Conservation (phyloP, 371 early-diverging fungal species). For the Mortierella sp. region DNA sequence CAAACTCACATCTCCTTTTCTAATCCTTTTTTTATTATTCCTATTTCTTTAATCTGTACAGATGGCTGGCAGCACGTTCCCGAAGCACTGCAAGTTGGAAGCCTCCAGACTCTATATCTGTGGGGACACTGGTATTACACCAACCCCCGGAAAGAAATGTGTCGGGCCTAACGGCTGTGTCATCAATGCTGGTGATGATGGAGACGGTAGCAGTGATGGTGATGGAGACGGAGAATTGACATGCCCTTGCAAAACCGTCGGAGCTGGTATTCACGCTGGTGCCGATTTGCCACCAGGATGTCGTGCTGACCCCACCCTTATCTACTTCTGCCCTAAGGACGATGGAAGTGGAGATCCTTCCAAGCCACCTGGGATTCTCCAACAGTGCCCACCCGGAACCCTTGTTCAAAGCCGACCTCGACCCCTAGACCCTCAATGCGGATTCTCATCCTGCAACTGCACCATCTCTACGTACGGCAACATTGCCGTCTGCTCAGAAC, state of each 20-base stretch:
- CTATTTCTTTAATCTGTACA: background rate
- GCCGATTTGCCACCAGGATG: background rate
- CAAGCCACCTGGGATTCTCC: background rate
- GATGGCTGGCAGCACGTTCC: background rate
- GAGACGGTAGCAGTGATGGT: no score
- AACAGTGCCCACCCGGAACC: background rate
- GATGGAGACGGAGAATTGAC: background rate
- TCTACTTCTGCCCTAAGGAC: constrained; percentile 16
- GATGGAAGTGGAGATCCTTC: background rate
- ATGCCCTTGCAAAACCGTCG: background rate
- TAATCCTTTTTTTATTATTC: no score
- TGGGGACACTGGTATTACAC: background rate
- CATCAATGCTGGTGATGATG: background rate
- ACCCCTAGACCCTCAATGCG: background rate
- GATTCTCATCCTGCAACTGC: constrained; percentile 2
- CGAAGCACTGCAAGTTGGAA: background rate
- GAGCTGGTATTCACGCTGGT: background rate
- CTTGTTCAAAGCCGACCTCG: background rate
- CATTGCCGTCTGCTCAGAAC: background rate
- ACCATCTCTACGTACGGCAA: background rate
- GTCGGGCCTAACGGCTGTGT: background rate
- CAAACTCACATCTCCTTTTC: no score
- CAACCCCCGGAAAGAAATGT: background rate
- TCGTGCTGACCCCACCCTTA: constrained; percentile 1
- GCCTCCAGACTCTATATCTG: background rate